Evolutionary conservation across 345 rosid genomes (phyloP), one percentile per base, ranked within the genome.

Genomic region (Citrus hindsii): DNA sequence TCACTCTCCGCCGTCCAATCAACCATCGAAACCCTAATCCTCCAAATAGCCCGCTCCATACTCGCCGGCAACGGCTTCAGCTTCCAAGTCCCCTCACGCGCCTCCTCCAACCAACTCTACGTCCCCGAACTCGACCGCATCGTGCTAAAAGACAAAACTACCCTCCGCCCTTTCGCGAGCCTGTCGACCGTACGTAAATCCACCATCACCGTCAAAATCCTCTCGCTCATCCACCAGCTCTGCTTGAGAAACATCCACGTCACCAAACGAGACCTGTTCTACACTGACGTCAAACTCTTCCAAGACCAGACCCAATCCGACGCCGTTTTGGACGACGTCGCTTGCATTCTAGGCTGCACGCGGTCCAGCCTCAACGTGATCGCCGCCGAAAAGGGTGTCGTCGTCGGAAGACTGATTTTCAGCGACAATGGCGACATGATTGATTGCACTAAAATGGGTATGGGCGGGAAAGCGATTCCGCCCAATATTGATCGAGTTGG

Each of bases 71-170:
- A 90, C 24, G 99, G 99, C 30, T 94, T 91, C 90, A 81, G 97
- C 81, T 91, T 93, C 82, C 85, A 85, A 85, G 98, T 96, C 61
- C 99, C 98, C 63, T 96, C 98, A 79, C 99, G 98, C 77, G 87
- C 98, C 70, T 84, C 99, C 81, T 79, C 97, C 76, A 96, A 96
- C 77, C 99, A 96, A 83, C 97, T 94, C 25, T 96, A 96, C 79
- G 98, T 96, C 56, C 97, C 99, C 2, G 97, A 96, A 85, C 98
- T 96, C n/a, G 99, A 96, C 84, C 98, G 99, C 33, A 96, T 96
- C 69, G 99, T 96, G 46, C 71, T 96, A 14, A 94, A 92, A 84
- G 99, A 96, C 86, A 96, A 96, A 86, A 87, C 91, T 37, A 92
- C 99, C 83, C 84, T 92, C 80, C 99, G 98, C 32, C 98, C 97